Evolutionary conservation across 1,284 basidiomycete species (phyloP), one percentile per base, ranked within the genome.

Genomic region (Puccinia horiana): DNA sequence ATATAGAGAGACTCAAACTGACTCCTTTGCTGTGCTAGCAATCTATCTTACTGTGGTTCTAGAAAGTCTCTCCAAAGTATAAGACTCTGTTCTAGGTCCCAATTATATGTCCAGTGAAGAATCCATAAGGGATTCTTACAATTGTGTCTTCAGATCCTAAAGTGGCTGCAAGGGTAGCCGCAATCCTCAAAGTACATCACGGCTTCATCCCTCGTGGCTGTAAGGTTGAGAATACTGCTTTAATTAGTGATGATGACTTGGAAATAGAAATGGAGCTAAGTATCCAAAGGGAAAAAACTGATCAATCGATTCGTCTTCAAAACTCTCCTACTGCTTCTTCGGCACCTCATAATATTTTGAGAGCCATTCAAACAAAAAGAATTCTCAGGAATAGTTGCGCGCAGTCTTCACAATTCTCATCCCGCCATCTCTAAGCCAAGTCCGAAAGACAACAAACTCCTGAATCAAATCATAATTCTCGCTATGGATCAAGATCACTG

Each of bases 121-220:
- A n/a, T n/a, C n/a, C n/a, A n/a, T n/a, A n/a, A n/a, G n/a, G n/a
- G n/a, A n/a, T n/a, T n/a, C n/a, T n/a, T n/a, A n/a, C n/a, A n/a
- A n/a, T n/a, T n/a, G n/a, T 91, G 0, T 93, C 92, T 80, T 89
- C 90, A 18, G 92, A 95, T 86, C 93, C 94, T 0, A 89, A 89
- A 82, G 93, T 93, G 16, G 94, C 94, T 70, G 94, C 94, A 8
- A 88, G 93, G 70, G 94, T 94, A n/a, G 94, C 93, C 29, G 94
- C 94, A 0, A 94, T 96, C 83, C 88, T 96, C 83, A 94, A 93
- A 87, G 90, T 93, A 2, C 54, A 80, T 61, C 77, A 80, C 49
- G 77, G 77, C 35, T 80, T 80, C 40, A 72, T 72, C 26, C 77
- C 77, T n/a, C 49, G 77, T n/a, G 77, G 77, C 12, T 80, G 40